Conservation (phyloP, 805 yeast genomes). For the Zygosaccharomyces gambellarensis region DNA sequence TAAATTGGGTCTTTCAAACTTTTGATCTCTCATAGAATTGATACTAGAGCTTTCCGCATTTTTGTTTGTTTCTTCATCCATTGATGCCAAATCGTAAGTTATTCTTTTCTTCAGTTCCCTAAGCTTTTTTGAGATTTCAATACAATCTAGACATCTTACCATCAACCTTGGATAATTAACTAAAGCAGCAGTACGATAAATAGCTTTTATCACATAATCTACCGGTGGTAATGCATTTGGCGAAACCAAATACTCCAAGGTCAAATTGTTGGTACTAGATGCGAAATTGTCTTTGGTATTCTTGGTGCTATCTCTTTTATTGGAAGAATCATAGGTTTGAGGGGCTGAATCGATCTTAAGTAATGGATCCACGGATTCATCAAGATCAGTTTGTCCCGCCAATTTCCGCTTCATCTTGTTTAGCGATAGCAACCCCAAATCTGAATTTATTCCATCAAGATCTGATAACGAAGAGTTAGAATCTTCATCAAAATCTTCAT, state of each 20-base stretch:
- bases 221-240: constrained; percentile 53
- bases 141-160: constrained; percentile 34
- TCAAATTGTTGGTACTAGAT: constrained; percentile 23
- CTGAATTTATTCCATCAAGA: constrained; percentile 22
- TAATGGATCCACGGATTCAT: constrained; percentile 32
- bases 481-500: constrained; percentile 7
- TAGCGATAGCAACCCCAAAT: constrained; percentile 29
- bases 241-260: constrained; percentile 54
- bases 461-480: constrained; percentile 25
- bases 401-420: constrained; percentile 28
- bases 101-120: constrained; percentile 20
- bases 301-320: constrained; percentile 1
- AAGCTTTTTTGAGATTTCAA: constrained; percentile 27
- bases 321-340: constrained; percentile 8
- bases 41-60: not conserved
- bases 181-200: constrained; percentile 57
- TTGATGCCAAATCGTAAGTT: constrained; percentile 11
- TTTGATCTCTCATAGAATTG: not conserved
- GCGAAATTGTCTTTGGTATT: constrained; percentile 10
- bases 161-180: constrained; percentile 62
- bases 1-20: constrained; percentile 1
- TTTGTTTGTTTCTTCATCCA: constrained; percentile 10
- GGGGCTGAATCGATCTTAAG: constrained; percentile 11
- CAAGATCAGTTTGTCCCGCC: constrained; percentile 21
- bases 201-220: constrained; percentile 50